Base-by-base conservation (phyloP, 768 basidiomycete species). In the Myochromella boudieri region DNA sequence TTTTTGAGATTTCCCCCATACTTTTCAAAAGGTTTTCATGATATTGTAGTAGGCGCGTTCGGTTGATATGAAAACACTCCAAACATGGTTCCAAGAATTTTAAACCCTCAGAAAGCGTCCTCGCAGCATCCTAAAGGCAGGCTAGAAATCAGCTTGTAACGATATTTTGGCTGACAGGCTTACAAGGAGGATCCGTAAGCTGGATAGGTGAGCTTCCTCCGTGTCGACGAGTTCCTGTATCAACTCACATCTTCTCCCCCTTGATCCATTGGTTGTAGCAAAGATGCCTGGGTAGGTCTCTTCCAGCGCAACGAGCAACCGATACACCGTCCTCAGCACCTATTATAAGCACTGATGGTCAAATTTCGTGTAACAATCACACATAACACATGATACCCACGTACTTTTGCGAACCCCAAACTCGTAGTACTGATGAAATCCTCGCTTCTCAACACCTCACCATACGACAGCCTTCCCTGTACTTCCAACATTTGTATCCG, bases 391-490 rank as follows among this genome's bases (percentile, higher is more conserved):
- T 10, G 27, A 21, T 22, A 22, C 9, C 18, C 1, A 52, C 62
- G 18, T 51, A 71, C 70, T 59, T 67, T 71, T 10, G 63, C 55
- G 47, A 70, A 72, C 2, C 64, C 66, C 0, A 59, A 48, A 50
- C 51, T 59, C 20, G 61, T 59, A 3, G 60, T 64, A 39, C 57
- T 57, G 15, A 67, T 60, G 28, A 72, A 62, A 51, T 71, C 71
- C 22, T 70, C 67, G 28, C 61, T 53, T 42, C 64, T 60, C 41
- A 74, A 31, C n/a, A 70, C 69, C 53, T 74, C 72, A 43, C 70
- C 71, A 48, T 63, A 72, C 3, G 64, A 55, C 4, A 72, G 33
- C 26, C 52, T 47, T 6, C 64, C 60, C 42, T 70, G 68, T 17
- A 60, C 37, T 48, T 72, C 68, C 12, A 72, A 49, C 11, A 63